Conservation (phyloP, 2,329 filamentous ascomycete genomes). For the Phyllosticta citriasiana region DNA sequence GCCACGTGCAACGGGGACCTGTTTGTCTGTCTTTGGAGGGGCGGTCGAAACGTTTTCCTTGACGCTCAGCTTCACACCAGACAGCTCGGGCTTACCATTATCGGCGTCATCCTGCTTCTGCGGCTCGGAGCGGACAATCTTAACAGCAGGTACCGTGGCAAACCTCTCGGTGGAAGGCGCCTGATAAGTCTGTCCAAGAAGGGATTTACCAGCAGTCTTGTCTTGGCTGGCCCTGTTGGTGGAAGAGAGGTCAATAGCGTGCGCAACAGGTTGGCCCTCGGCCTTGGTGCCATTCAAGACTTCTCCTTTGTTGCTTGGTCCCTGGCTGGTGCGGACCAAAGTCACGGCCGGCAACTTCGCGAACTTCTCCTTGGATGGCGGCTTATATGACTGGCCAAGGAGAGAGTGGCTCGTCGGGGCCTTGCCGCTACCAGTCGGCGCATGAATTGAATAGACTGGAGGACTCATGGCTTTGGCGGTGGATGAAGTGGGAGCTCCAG, state of each 20-base stretch:
- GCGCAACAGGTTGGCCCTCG: neutral
- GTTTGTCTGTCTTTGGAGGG: neutral
- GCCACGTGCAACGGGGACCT: neutral
- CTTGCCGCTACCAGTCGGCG: neutral
- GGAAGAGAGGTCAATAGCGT: neutral
- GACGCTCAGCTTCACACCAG: neutral
- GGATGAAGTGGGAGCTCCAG: neutral
- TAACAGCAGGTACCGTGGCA: neutral
- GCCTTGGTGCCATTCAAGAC: neutral
- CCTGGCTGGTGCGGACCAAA: neutral
- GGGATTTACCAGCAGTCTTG: neutral
- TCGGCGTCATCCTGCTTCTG: neutral
- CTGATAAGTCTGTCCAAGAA: conserved; percentile 3
- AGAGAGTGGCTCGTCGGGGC: neutral
- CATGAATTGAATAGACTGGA: neutral
- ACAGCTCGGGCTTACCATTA: neutral
- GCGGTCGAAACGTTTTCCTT: neutral
- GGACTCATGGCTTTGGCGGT: neutral
- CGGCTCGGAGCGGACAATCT: neutral
- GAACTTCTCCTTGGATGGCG: conserved; percentile 4
- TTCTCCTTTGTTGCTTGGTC: neutral
- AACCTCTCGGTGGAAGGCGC: conserved; percentile 6
- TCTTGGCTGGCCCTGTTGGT: neutral
- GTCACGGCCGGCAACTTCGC: neutral
- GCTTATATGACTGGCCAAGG: conserved; percentile 2